Evolutionary conservation across 2,329 filamentous ascomycete species (phyloP).

Genomic region (Clarireedia monteithiana): DNA sequence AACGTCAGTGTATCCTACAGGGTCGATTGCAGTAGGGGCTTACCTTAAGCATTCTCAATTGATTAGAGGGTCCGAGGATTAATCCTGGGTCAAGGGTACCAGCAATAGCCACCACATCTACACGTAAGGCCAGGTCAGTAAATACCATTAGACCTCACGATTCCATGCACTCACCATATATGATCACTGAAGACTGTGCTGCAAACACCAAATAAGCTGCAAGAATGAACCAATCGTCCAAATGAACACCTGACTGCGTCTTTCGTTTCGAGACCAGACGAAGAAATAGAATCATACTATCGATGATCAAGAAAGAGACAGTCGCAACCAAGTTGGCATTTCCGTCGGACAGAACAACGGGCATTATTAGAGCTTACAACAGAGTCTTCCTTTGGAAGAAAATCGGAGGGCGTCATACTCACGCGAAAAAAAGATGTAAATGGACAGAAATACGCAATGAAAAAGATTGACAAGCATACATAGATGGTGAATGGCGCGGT

Average conservation of each 20-base stretch:
- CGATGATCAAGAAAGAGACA: neutral
- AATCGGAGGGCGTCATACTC: neutral
- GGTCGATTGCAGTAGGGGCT: neutral
- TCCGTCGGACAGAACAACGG: neutral
- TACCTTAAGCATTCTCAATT: slow-evolving; percentile 2
- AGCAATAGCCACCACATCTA: neutral
- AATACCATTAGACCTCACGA: neutral
- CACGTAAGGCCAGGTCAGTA: neutral
- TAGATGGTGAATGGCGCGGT: neutral
- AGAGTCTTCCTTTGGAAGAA: neutral
- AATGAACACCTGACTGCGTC: neutral
- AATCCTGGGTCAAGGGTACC: slow-evolving; percentile 2
- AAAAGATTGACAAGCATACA: neutral
- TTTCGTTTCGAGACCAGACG: neutral
- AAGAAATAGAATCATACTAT: neutral
- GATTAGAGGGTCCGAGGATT: neutral
- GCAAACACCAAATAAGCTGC: slow-evolving; percentile 2
- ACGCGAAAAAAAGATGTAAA: neutral
- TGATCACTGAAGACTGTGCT: neutral
- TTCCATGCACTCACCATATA: neutral
- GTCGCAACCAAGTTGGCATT: neutral
- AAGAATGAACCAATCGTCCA: slow-evolving; percentile 4
- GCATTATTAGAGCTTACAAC: neutral
- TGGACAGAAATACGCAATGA: neutral
- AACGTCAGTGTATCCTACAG: neutral